Evolutionary conservation across 208 protist species (phyloP), one percentile per base, ranked within the genome.

Genomic region (Balamuthia mandrillaris): DNA sequence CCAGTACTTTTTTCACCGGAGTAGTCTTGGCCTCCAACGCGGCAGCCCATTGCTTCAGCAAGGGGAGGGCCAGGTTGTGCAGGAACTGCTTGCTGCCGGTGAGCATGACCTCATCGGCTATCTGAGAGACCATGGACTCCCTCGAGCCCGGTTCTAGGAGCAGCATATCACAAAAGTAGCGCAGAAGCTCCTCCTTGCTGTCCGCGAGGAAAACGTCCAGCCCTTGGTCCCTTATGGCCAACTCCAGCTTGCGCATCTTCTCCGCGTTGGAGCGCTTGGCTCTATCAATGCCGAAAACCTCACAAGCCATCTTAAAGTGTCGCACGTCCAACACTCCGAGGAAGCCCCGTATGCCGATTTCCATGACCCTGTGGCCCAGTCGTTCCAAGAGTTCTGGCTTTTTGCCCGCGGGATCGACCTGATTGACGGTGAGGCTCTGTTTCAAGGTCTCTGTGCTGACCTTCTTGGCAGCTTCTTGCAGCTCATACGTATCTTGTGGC

Each of bases 51-150:
- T 49, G 24, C 65, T 74, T 74, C 41, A 74, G 65, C 10, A 74
- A 37, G 0, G 65, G 18, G 16, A 42, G 37, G 27, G 65, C 7
- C 41, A 74, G 65, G 4, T 16, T 24, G 47, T 78, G 70, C 47
- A 78, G 60, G 70, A 78, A 78, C 21, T 51, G 12, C 70, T 78
- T 78, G 70, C 47, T 78, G 29, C 70, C 70, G 45, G 70, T 78
- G 45, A 78, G 47, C 70, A 78, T 78, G 70, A 78, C 60, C 45
- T 78, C 70, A 49, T 78, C 70, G 33, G 70, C 60, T 9, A 78
- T 78, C 70, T 78, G 70, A 42, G 52, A 49, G 31, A 49, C 10
- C 70, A 78, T 78, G 70, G 70, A 52, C 21, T 78, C 70, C 33
- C 70, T 42, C 14, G 24, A 31, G 70, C 70, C 70, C 70, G 52